Percentiles rank a stretch among this genome's conserved stretches.
Evolutionary conservation across 306 rosid species (phyloP).

Genomic region (Quercus suber): DNA sequence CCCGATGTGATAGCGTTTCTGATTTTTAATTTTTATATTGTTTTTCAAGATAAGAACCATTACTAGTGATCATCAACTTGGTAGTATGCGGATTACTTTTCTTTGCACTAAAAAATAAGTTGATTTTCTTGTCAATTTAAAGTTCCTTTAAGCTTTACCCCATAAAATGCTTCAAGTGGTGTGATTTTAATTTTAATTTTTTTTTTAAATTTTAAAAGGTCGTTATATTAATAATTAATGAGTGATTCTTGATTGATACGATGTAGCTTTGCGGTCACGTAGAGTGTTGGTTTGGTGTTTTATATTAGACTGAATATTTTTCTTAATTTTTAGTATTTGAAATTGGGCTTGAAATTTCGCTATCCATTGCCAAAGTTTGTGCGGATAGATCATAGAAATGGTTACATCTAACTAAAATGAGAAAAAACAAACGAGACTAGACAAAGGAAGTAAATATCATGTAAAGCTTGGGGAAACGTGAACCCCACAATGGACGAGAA

Average conservation of each 20-base stretch:
- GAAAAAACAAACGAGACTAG: background rate
- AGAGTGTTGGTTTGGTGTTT: background rate
- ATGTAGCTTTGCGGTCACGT: background rate
- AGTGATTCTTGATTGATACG: background rate
- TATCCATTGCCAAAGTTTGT: too few relatives aligned
- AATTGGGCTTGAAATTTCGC: too few relatives aligned
- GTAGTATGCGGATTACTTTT: background rate
- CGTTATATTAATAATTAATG: background rate
- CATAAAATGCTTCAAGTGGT: background rate
- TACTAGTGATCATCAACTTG: background rate
- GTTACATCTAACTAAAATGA: too few relatives aligned
- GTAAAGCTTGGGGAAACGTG: constrained; percentile 25
- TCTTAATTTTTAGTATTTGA: too few relatives aligned
- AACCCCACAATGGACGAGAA: constrained; percentile 14
- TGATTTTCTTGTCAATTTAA: background rate
- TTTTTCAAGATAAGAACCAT: background rate
- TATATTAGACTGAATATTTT: background rate
- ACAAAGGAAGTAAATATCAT: background rate
- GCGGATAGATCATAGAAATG: too few relatives aligned
- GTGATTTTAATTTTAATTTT: background rate
- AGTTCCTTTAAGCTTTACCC: background rate
- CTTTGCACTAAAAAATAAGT: background rate
- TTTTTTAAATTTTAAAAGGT: too few relatives aligned
- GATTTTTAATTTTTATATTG: background rate
- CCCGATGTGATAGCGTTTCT: background rate